Percentiles rank a stretch among this genome's conserved stretches.
Conservation (phyloP, 2,329 filamentous ascomycete species). For the Fusarium abutilonis region DNA sequence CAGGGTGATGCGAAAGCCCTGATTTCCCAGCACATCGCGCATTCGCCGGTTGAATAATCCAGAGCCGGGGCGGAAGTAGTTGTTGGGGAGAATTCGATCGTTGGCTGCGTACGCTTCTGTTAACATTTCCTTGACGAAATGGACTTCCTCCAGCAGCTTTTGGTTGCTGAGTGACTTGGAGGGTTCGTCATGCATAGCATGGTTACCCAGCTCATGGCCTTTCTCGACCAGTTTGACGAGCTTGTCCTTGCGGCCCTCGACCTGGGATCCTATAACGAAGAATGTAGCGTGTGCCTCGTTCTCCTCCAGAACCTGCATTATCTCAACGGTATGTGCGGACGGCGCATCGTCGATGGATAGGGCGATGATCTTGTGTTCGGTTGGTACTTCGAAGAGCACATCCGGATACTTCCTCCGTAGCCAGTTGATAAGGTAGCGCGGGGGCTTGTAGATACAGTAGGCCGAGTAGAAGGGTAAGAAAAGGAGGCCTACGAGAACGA, state of each 20-base stretch:
- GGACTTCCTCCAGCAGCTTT: conserved; percentile 71
- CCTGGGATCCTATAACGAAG: conserved; percentile 86
- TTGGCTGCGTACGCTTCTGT: conserved; percentile 63
- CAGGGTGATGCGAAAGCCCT: conserved; percentile 79
- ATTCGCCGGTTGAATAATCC: conserved; percentile 83
- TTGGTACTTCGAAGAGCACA: conserved; percentile 76
- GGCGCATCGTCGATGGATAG: conserved; percentile 90
- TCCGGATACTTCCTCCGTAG: conserved; percentile 78
- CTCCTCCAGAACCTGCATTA: conserved; percentile 72
- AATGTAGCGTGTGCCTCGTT: conserved; percentile 82
- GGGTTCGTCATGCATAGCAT: conserved; percentile 89
- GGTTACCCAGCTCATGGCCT: conserved; percentile 82
- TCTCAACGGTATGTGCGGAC: conserved; percentile 74
- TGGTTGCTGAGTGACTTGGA: conserved; percentile 68
- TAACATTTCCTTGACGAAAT: conserved; percentile 70
- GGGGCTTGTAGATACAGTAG: conserved; percentile 85
- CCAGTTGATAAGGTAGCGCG: conserved; percentile 73
- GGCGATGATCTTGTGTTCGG: conserved; percentile 73
- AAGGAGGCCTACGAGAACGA: conserved; percentile 50
- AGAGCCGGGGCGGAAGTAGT: conserved; percentile 84
- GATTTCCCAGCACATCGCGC: conserved; percentile 64
- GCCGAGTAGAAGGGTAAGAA: conserved; percentile 56
- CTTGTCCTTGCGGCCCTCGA: conserved; percentile 63
- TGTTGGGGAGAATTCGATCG: conserved; percentile 58
- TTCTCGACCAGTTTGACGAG: conserved; percentile 67